Percentiles rank a stretch among this genome's conserved stretches.
phyloP scores from a whole-genome alignment of 306 rosid species.

The Vicia sativa region DNA sequence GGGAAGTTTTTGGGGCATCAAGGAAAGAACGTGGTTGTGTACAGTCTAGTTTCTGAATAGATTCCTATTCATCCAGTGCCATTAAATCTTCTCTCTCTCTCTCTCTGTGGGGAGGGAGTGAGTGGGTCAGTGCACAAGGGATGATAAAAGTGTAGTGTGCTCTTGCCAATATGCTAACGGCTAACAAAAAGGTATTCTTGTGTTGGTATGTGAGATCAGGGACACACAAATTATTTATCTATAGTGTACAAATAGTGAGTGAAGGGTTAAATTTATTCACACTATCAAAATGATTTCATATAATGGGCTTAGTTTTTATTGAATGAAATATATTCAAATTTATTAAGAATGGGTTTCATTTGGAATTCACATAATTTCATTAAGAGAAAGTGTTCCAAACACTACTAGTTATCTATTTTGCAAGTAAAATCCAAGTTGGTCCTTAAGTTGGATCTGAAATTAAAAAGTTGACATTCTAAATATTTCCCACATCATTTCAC shows the following conservation, averaged over 20 bases:
- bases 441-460: too few species aligned
- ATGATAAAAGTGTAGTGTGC: conserved; percentile 19
- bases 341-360: too few species aligned
- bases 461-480: too few species aligned
- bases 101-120: background rate
- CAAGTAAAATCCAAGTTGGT: too few species aligned
- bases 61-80: conserved; percentile 64
- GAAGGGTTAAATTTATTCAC: background rate
- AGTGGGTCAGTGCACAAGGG: conserved; percentile 41
- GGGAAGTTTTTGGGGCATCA: conserved; percentile 44
- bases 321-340: too few species aligned
- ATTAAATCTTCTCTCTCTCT: conserved; percentile 15
- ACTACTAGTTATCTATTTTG: too few species aligned
- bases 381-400: too few species aligned
- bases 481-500: too few species aligned
- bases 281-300: too few species aligned
- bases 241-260: background rate
- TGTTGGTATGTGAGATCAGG: conserved; percentile 16
- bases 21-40: conserved; percentile 59
- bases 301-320: too few species aligned
- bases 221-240: conserved; percentile 23
- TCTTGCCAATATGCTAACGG: conserved; percentile 43
- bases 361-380: too few species aligned
- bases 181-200: conserved; percentile 23
- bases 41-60: conserved; percentile 56